Percentiles rank a stretch among this genome's conserved stretches.
These are phyloP conservation scores for Serendipita sp. DNA, from an alignment of 768 basidiomycete species.

Conservation along the genomic window DNA sequence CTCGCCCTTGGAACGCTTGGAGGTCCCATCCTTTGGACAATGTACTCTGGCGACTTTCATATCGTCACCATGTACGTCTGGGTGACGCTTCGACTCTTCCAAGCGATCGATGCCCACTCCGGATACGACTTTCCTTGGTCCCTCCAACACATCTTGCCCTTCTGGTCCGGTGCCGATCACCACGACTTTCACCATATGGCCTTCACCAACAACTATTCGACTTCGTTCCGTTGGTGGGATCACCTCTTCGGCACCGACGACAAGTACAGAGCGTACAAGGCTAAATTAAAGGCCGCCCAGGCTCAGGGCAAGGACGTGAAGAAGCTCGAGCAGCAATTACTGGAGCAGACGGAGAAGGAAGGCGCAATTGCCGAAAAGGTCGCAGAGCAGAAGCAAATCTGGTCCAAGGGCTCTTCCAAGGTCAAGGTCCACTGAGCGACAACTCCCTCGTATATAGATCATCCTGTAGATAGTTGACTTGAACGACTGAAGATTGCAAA, in stretches of 20 bases:
- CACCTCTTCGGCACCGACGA: constrained; percentile 75
- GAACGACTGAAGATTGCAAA: not conserved
- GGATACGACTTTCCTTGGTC: constrained; percentile 99
- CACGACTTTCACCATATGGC: constrained; percentile 99
- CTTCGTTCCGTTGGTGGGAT: constrained; percentile 92
- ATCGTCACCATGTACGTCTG: constrained; percentile 87
- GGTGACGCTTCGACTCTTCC: constrained; percentile 89
- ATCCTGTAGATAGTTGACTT: not conserved
- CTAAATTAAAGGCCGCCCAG: constrained; percentile 40
- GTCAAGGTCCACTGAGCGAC: not conserved
- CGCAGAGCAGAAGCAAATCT: constrained; percentile 18
- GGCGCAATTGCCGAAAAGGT: constrained; percentile 51
- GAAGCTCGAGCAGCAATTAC: constrained; percentile 8
- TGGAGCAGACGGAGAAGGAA: constrained; percentile 54
- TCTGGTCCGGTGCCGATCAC: constrained; percentile 97
- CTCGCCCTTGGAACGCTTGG: constrained; percentile 83
- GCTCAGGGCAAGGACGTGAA: constrained; percentile 12
- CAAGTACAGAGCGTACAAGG: constrained; percentile 74
- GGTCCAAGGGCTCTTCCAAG: not conserved
- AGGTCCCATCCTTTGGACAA: constrained; percentile 78
- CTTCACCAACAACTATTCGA: constrained; percentile 86
- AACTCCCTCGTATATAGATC: not conserved
- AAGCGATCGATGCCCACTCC: constrained; percentile 83
- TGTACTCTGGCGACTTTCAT: constrained; percentile 62
- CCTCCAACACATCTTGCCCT: constrained; percentile 75